Evolutionary conservation across 2,329 filamentous ascomycete species (phyloP).

Genomic region (Epichloe glyceriae): DNA sequence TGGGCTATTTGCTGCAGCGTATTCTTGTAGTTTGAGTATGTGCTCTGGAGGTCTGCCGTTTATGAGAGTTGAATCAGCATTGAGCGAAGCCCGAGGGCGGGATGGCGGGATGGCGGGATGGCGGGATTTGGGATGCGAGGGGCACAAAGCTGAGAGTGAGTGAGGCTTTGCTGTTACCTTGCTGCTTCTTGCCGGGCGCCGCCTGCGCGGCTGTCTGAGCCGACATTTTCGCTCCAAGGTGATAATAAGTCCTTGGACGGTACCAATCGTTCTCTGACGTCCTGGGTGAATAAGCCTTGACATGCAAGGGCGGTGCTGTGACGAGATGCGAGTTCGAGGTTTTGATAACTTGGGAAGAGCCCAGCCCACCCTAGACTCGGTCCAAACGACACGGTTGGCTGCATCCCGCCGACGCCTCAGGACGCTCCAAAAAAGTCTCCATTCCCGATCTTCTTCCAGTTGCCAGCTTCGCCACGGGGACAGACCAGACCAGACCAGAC

Average conservation of each 20-base stretch:
- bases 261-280: neutral
- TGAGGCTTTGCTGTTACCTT: slow-evolving; percentile 35
- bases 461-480: neutral
- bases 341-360: neutral
- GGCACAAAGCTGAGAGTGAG: too few relatives aligned
- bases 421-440: neutral
- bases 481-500: too few relatives aligned
- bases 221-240: slow-evolving; percentile 7
- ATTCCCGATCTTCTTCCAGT: neutral
- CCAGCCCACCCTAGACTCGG: neutral
- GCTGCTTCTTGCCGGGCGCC: slow-evolving; percentile 56
- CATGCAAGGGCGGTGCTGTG: neutral
- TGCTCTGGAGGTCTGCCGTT: slow-evolving; percentile 57
- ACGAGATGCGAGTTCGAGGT: neutral
- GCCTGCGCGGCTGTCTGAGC: slow-evolving; percentile 19
- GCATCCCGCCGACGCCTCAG: neutral
- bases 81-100: neutral
- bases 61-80: neutral
- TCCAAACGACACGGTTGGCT: neutral
- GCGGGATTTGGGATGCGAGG: too few relatives aligned
- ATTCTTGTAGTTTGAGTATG: slow-evolving; percentile 67
- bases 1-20: slow-evolving; percentile 82
- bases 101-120: neutral
- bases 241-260: too few relatives aligned
- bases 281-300: neutral